A percentile compares a stretch with the other conserved stretches of the same genome.
phyloP scores from a whole-genome alignment of 139 green algal genomes.

The Tetratostichococcus sp. region DNA sequence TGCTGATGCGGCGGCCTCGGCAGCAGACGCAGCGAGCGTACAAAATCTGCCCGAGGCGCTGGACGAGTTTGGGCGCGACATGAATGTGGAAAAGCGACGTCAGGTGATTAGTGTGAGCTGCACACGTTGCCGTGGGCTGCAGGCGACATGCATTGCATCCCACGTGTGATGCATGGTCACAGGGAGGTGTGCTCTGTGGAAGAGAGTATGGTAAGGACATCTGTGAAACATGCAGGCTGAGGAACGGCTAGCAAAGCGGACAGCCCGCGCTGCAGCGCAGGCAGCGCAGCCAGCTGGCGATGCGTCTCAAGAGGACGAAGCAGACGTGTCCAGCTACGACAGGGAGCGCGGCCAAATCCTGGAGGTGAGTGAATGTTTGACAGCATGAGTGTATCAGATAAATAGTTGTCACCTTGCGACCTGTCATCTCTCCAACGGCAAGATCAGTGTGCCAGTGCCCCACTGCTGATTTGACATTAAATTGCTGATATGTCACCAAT shows the following conservation, averaged over 20 bases:
- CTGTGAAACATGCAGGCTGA: too few relatives aligned
- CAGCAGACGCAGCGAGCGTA: constrained; percentile 10
- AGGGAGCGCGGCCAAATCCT: constrained; percentile 58
- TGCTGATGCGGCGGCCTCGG: constrained; percentile 30
- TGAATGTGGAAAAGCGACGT: constrained; percentile 52
- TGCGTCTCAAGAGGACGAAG: constrained; percentile 50
- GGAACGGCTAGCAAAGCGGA: constrained; percentile 16
- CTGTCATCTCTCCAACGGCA: too few relatives aligned
- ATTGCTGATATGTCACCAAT: too few relatives aligned
- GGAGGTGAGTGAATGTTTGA: constrained; percentile 10
- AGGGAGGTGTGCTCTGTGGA: too few relatives aligned
- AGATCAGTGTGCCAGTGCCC: too few relatives aligned
- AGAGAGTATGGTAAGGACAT: too few relatives aligned
- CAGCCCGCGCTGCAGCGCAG: background rate
- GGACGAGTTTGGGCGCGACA: constrained; percentile 87
- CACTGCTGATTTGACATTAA: too few relatives aligned
- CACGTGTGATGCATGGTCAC: too few relatives aligned
- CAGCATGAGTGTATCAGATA: background rate
- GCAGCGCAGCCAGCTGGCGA: constrained; percentile 32
- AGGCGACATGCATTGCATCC: too few relatives aligned
- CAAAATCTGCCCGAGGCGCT: constrained; percentile 41
- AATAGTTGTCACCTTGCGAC: too few relatives aligned
- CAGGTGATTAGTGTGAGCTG: too few relatives aligned
- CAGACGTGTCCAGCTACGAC: constrained; percentile 45
- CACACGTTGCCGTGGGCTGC: too few relatives aligned